phyloP scores from a whole-genome alignment of 2,329 filamentous ascomycete species.

The Beauveria asiatica region DNA sequence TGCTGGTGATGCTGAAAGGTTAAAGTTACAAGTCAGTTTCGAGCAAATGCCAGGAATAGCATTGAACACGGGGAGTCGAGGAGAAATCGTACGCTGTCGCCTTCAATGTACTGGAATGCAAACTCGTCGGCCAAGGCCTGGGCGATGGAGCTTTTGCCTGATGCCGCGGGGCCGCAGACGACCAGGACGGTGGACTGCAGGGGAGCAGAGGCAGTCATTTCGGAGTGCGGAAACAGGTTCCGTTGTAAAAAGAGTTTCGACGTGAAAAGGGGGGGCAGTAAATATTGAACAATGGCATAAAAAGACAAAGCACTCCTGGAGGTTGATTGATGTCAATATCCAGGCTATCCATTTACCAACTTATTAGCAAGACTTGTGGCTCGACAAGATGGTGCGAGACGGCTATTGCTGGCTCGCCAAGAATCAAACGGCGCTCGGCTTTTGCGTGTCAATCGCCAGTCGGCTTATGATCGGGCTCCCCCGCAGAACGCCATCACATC shows the following conservation, averaged over 20 bases:
- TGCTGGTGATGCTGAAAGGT: conserved; percentile 37
- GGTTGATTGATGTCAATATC: neutral
- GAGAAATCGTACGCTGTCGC: conserved; percentile 40
- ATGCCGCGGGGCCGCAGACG: conserved; percentile 10
- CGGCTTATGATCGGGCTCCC: conserved; percentile 1
- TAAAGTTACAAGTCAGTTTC: neutral
- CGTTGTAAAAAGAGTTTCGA: neutral
- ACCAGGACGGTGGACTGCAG: conserved; percentile 3
- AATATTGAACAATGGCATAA: neutral
- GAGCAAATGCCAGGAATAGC: neutral
- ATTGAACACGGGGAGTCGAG: neutral
- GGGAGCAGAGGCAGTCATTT: neutral
- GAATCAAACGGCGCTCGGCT: neutral
- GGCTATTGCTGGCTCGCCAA: neutral
- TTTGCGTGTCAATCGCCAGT: neutral
- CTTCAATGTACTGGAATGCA: conserved; percentile 35
- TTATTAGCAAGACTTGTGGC: too few relatives aligned
- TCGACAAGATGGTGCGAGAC: too few relatives aligned
- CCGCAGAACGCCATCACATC: neutral
- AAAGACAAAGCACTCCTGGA: neutral
- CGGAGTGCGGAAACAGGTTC: neutral
- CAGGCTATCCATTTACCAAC: too few relatives aligned
- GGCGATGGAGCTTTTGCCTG: conserved; percentile 8
- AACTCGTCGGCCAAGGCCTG: conserved; percentile 3
- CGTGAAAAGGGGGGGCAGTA: neutral